Evolutionary conservation across 495 filamentous ascomycete species (phyloP), one percentile per base, ranked within the genome.

Genomic region (Aeminium ludgeri): DNA sequence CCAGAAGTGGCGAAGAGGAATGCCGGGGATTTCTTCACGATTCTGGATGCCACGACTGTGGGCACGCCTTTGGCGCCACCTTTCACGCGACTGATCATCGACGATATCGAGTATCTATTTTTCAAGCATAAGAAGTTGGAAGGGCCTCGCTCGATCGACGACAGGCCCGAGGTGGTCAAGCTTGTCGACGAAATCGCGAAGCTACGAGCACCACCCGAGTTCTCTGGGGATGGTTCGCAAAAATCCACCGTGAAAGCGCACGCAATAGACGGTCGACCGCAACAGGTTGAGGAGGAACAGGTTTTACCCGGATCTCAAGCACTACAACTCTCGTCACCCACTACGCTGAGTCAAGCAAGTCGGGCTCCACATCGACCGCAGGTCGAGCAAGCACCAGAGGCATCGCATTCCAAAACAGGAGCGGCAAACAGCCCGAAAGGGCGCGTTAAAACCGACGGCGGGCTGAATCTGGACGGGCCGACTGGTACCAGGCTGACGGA

Each of bases 1-100:
- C 38, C 35, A 4, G 41, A 48, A 13, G 46, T 17, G 34, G 13
- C 30, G 15, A 8, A 13, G 40, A 46, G 23, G 8, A 38, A 29
- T 7, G 49, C 33, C n/a, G 50, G 50, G 3, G 46, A 46, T 34
- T 29, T 53, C 6, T 36, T 53, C 25, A 18, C 31, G 3, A 19
- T 46, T 16, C 8, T 1, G 0, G 13, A 18, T 8, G 25, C 29
- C 12, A 49, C 38, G 11, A 28, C 46, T 0, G 25, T 38, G 5
- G 36, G 41, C 20, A 46, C 41, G 8, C 42, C 46, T 0, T 39
- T 34, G n/a, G 46, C 40, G 4, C 30, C 25, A 1, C 18, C 29
- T 5, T 31, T 16, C 15, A 25, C 46, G 18, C 38, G 42, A n/a
- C 38, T 53, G 1, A 18, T 17, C 4, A 38, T 53, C 17, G 34